These are phyloP conservation scores for Mortierella sp. DNA, from an alignment of 371 early-diverging fungal genomes.

Conservation along the genomic window DNA sequence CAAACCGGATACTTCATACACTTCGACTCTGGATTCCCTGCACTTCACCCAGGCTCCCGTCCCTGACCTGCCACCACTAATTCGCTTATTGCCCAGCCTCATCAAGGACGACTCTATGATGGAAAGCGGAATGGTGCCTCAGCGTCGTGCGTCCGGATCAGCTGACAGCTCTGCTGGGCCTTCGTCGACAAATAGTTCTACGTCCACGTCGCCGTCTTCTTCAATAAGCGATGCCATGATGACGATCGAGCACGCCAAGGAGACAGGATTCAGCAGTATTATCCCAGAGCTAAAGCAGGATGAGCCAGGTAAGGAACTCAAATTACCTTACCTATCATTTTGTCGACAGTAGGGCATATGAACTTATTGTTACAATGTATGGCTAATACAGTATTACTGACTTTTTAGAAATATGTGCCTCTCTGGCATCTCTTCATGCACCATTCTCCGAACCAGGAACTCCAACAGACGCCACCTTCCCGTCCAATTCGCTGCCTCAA, in stretches of 20 bases:
- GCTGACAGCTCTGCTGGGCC: slow-evolving; percentile 48
- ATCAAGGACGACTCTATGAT: slow-evolving; percentile 40
- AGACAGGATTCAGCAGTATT: slow-evolving; percentile 39
- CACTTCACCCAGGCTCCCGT: not conserved
- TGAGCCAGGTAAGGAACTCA: slow-evolving; percentile 37
- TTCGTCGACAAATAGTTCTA: slow-evolving; percentile 40
- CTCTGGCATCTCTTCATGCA: slow-evolving; percentile 40
- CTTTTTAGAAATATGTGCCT: slow-evolving; percentile 47
- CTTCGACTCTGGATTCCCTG: slow-evolving; percentile 2
- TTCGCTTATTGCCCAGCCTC: slow-evolving; percentile 41
- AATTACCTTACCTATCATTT: not conserved
- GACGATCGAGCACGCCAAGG: slow-evolving; percentile 49
- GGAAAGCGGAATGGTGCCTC: slow-evolving; percentile 35
- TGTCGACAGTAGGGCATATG: not conserved
- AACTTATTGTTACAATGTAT: not conserved
- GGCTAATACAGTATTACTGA: not conserved
- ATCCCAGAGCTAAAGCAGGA: slow-evolving; percentile 46
- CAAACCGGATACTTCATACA: not conserved
- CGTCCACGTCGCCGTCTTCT: slow-evolving; percentile 50
- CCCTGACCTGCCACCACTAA: slow-evolving; percentile 7
- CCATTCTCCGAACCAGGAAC: slow-evolving; percentile 24
- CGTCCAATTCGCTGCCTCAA: slow-evolving; percentile 9
- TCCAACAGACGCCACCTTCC: slow-evolving; percentile 4
- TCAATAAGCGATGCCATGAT: slow-evolving; percentile 47
- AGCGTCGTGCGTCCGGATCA: slow-evolving; percentile 31